Evolutionary conservation across 805 yeast genomes (phyloP), one percentile per base, ranked within the genome.

Genomic region (Starmerella apis): DNA sequence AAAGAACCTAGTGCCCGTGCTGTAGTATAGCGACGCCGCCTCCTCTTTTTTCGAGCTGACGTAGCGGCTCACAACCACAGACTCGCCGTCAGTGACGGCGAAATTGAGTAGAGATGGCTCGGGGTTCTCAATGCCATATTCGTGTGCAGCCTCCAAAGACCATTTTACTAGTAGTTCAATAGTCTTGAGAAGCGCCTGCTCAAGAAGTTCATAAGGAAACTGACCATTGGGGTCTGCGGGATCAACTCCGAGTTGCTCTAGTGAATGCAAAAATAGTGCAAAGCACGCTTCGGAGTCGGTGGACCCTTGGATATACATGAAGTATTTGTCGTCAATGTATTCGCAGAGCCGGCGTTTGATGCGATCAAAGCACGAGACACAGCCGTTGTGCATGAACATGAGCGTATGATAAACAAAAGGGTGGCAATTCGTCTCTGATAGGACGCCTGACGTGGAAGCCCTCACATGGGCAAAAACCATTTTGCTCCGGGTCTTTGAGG

Each of bases 321-420:
- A 85, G 64, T 78, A 92, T 57, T 81, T 80, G 63, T 92, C 96
- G 37, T 77, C 77, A 41, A 92, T 71, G 62, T 83, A 86, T 57
- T 77, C 73, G 30, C 86, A 73, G 38, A 92, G 70, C 51, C 67
- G 74, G 52, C 92, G 75, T 67, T 92, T 92, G 58, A 92, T 83
- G 56, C 69, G 68, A 48, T 71, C 65, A 64, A 90, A 92, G 52
- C 78, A 78, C 10, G 88, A 73, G 22, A 92, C 78, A 46, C 67
- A 62, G 10, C 98, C 98, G 67, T 92, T 92, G 67, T 92, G 98
- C 98, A 92, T 92, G 64, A 92, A 92, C 83, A 90, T 83, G 43
- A 90, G 69, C 46, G 79, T 79, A 54, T 88, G 90, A 63, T 78
- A 87, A 3, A 83, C 79, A 67, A 92, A 92, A 0, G 98, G 98